Base-by-base conservation (phyloP, 768 basidiomycete species). In the Russula dissimulans region DNA sequence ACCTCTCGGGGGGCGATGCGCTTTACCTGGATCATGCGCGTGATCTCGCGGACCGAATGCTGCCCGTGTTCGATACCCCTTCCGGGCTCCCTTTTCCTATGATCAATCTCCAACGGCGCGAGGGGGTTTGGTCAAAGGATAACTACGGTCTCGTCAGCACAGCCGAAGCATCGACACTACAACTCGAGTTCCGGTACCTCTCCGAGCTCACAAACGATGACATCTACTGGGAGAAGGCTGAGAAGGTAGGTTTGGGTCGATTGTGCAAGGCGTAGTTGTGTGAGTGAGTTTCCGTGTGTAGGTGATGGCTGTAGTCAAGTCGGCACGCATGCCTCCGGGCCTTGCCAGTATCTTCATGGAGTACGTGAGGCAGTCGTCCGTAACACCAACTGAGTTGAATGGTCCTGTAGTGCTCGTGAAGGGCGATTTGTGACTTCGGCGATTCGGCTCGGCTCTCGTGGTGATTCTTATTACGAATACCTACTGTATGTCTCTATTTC, bases 381-480 rank as follows among this genome's bases (percentile, higher is more conserved):
- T 11, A 31, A 12, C 22, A 15, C 10, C 18, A 7, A 17, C 55
- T 3, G 42, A 63, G 18, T 51, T 61, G 51, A 39, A 29, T 36
- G 3, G 14, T 36, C 17, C 36, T 36, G 29, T 61, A 86, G 85
- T 31, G 76, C 81, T 0, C 56, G 73, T 34, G 74, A 69, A 46
- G 84, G 85, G 18, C 74, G 71, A 55, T 86, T 83, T 63, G 71
- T 84, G 18, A 73, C 81, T 29, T 84, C 88, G 12, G 81, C 87
- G 17, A 89, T 98, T 63, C 84, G 94, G 12, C 80, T 98, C 22
- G 95, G 95, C 31, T 93, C 93, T 38, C 80, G 93, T 45, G 95
- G 87, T 34, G 95, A 98, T 71, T 93, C 91, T 3, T 97, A 86
- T 73, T 98, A 97, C 69, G 95, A 95, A 71, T 93, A 95, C 69